phyloP scores from a whole-genome alignment of 2,329 filamentous ascomycete genomes.

The Botryosphaeria dothidea region DNA sequence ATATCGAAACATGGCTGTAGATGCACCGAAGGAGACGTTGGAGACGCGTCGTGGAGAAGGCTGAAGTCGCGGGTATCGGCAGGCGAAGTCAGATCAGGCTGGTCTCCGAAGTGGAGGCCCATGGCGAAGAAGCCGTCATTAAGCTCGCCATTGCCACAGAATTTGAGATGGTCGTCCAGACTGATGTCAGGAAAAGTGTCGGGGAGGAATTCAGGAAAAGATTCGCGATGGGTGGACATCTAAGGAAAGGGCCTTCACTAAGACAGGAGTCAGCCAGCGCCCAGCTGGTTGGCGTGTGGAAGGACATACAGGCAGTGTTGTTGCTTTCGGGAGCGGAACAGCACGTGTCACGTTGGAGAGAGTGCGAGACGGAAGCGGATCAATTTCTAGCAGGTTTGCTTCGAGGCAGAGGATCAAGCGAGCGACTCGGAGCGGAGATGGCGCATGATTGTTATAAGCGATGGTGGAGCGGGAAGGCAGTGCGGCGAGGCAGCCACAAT shows the following conservation, averaged over 20 bases:
- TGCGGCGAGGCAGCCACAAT: conserved; percentile 1
- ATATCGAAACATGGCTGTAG: not conserved
- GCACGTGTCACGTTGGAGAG: not conserved
- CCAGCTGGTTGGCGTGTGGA: not conserved
- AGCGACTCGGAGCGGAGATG: not conserved
- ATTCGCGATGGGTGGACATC: not conserved
- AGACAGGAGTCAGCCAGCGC: not conserved
- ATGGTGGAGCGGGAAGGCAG: not conserved
- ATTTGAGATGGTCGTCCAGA: not conserved
- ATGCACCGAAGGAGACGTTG: conserved; percentile 1
- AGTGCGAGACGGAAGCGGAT: not conserved
- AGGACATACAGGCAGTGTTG: not conserved
- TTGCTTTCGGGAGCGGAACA: not conserved
- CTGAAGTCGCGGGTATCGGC: not conserved
- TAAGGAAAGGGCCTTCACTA: not conserved
- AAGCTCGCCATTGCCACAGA: not conserved
- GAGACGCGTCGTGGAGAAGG: conserved; percentile 3
- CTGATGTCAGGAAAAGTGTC: not conserved
- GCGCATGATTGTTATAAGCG: not conserved
- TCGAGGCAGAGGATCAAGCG: not conserved
- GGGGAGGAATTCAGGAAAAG: not conserved
- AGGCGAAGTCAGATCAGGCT: not conserved
- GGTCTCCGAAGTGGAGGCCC: not conserved
- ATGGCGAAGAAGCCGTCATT: not conserved
- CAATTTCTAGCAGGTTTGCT: not conserved